Evolutionary conservation across 1,284 basidiomycete genomes (phyloP).

Genomic region (Sporisorium iseilematis-ciliati): DNA sequence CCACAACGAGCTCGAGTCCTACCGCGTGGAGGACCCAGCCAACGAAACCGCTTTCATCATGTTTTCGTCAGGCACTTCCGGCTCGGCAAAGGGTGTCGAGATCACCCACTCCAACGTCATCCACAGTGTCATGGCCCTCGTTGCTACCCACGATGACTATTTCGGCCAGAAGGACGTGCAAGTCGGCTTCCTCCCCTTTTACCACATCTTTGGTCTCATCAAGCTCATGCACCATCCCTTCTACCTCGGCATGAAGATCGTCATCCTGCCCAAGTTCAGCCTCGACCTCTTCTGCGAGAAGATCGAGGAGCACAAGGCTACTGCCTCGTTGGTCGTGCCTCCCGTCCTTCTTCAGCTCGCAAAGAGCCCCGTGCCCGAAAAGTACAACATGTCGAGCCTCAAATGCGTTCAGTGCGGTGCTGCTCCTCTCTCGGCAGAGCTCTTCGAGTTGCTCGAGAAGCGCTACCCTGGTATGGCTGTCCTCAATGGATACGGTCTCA

Average conservation of each 20-base stretch:
- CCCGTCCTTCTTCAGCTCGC: slow-evolving; percentile 82
- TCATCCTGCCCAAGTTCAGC: slow-evolving; percentile 81
- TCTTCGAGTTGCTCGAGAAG: slow-evolving; percentile 75
- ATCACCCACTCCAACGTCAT: slow-evolving; percentile 65
- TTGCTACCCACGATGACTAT: slow-evolving; percentile 43
- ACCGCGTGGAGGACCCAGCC: slow-evolving; percentile 45
- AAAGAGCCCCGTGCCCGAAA: slow-evolving; percentile 79
- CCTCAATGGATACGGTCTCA: slow-evolving; percentile 79
- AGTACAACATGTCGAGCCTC: slow-evolving; percentile 79
- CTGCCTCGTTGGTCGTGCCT: slow-evolving; percentile 80
- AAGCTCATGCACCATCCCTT: slow-evolving; percentile 78
- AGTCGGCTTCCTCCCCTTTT: slow-evolving; percentile 64
- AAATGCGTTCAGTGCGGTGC: slow-evolving; percentile 80
- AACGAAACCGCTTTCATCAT: slow-evolving; percentile 58
- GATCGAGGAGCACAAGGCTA: slow-evolving; percentile 78
- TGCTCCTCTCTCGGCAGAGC: slow-evolving; percentile 80
- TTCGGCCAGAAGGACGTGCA: slow-evolving; percentile 50
- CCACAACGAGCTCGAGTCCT: slow-evolving; percentile 45
- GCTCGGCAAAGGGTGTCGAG: slow-evolving; percentile 67
- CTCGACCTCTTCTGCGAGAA: slow-evolving; percentile 78
- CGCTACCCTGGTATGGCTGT: slow-evolving; percentile 71
- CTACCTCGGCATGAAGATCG: slow-evolving; percentile 75
- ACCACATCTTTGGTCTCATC: slow-evolving; percentile 71
- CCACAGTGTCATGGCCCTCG: slow-evolving; percentile 53
- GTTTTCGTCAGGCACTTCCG: slow-evolving; percentile 65